These are phyloP conservation scores for Microdochium bolleyi DNA, from an alignment of 2,329 filamentous ascomycete species.

Conservation along the genomic window DNA sequence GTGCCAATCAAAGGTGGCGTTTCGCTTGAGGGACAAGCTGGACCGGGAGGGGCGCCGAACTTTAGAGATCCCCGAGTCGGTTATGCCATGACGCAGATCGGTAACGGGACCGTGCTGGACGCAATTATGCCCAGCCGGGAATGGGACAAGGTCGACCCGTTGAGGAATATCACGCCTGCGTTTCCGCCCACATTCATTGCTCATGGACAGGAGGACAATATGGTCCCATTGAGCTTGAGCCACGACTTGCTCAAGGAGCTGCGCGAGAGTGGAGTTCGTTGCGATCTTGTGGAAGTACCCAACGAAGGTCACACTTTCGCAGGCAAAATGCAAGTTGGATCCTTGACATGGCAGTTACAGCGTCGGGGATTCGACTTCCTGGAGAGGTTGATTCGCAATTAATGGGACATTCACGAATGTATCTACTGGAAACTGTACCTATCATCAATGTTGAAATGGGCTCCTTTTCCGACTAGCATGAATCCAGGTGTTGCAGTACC, in stretches of 20 bases:
- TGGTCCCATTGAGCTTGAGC: conserved; percentile 29
- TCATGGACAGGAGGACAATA: conserved; percentile 27
- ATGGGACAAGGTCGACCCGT: conserved; percentile 23
- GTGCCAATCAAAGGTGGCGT: conserved; percentile 27
- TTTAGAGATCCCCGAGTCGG: conserved; percentile 27
- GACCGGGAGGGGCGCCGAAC: conserved; percentile 17
- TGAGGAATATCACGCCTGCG: conserved; percentile 16
- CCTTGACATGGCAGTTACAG: conserved; percentile 23
- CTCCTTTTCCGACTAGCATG: too few species aligned
- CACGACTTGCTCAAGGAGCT: conserved; percentile 17
- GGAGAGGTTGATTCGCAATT: conserved; percentile 17
- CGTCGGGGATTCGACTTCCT: conserved; percentile 31
- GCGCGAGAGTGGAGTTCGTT: conserved; percentile 18
- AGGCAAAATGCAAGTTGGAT: conserved; percentile 29
- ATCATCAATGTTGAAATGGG: too few species aligned
- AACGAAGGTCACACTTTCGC: conserved; percentile 35
- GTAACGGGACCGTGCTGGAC: conserved; percentile 26
- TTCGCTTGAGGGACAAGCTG: conserved; percentile 29
- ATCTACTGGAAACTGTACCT: too few species aligned
- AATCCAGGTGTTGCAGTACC: background rate
- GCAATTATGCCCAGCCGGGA: conserved; percentile 16
- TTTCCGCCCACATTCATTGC: conserved; percentile 33
- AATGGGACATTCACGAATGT: background rate
- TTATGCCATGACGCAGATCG: conserved; percentile 31
- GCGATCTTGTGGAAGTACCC: conserved; percentile 26